These are phyloP conservation scores for Paraphoma chrysanthemicola DNA, from an alignment of 2,329 filamentous ascomycete genomes.

Conservation along the genomic window DNA sequence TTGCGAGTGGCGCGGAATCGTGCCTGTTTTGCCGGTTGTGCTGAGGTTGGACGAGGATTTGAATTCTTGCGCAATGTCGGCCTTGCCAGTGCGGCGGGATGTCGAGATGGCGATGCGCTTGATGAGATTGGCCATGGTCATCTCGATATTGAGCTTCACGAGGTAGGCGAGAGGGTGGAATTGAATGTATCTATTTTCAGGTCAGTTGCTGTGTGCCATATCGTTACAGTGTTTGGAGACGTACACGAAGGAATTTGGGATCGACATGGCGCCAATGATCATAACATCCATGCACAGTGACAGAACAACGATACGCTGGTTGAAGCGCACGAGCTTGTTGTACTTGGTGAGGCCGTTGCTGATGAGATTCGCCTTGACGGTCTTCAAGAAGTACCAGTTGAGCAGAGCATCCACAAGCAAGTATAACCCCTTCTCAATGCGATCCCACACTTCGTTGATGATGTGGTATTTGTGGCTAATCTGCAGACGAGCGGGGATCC, in stretches of 20 bases:
- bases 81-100: slow-evolving; percentile 35
- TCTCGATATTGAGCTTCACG: slow-evolving; percentile 60
- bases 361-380: slow-evolving; percentile 56
- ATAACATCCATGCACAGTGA: slow-evolving; percentile 60
- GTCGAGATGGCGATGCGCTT: slow-evolving; percentile 46
- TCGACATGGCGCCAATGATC: slow-evolving; percentile 57
- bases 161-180: slow-evolving; percentile 60
- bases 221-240: neutral
- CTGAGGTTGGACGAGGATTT: slow-evolving; percentile 34
- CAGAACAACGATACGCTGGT: slow-evolving; percentile 57
- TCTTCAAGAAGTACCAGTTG: slow-evolving; percentile 51
- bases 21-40: slow-evolving; percentile 17
- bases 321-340: slow-evolving; percentile 58
- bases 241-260: slow-evolving; percentile 56
- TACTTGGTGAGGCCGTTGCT: slow-evolving; percentile 60
- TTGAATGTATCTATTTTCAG: slow-evolving; percentile 51
- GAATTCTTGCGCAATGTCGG: slow-evolving; percentile 38
- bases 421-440: slow-evolving; percentile 48
- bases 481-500: slow-evolving; percentile 50
- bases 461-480: slow-evolving; percentile 34
- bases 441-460: slow-evolving; percentile 50
- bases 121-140: slow-evolving; percentile 61
- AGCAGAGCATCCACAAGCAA: slow-evolving; percentile 45
- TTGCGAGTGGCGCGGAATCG: neutral
- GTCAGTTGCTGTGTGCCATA: neutral